Evolutionary conservation across 2,329 filamentous ascomycete species (phyloP), one percentile per base, ranked within the genome.

Genomic region (Phyllosticta paracitricarpa): DNA sequence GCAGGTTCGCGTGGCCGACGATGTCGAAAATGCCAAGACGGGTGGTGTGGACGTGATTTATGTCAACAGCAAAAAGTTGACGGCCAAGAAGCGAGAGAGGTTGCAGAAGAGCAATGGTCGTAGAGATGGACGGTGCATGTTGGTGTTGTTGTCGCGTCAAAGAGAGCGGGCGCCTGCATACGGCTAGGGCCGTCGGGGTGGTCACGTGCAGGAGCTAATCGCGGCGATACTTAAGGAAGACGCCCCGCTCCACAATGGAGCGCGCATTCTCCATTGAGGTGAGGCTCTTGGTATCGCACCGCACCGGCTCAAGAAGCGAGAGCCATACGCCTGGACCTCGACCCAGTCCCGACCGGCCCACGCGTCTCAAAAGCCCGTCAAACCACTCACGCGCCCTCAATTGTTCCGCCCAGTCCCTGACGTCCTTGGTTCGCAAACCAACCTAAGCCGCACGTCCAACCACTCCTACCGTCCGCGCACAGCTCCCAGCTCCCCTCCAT

Each of bases 201-300:
- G 40, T 61, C 58, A 61, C 58, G 58, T 61, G 58, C 4, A 2
- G 4, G 14, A 24, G 19, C 35, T 7, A 28, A 25, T 40, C 26
- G 52, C 58, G 51, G 58, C 33, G 58, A 52, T 61, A 61, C 56
- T 61, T 56, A 61, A 61, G 24, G 35, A 56, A 61, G 56, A 54
- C 52, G 58, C 58, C 58, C 58, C 58, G 58, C 58, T 56, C 58
- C 9, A 6, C 53, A 17, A n/a, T 48, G 56, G 53, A 61, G 54
- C 58, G 58, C 56, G 58, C 53, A 61, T 56, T 61, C 40, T 48
- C 40, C 40, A 48, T 61, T 54, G 58, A 61, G 35, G 54, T 48
- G 58, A 54, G 58, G 58, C 58, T 61, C 58, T 61, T 56, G 40
- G 17, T 48, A 48, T n/a, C 40, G 40, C 40, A 48, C 40, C 7